Evolutionary conservation across 2,329 filamentous ascomycete species (phyloP).

Genomic region (Neopestalotiopsis rosae): DNA sequence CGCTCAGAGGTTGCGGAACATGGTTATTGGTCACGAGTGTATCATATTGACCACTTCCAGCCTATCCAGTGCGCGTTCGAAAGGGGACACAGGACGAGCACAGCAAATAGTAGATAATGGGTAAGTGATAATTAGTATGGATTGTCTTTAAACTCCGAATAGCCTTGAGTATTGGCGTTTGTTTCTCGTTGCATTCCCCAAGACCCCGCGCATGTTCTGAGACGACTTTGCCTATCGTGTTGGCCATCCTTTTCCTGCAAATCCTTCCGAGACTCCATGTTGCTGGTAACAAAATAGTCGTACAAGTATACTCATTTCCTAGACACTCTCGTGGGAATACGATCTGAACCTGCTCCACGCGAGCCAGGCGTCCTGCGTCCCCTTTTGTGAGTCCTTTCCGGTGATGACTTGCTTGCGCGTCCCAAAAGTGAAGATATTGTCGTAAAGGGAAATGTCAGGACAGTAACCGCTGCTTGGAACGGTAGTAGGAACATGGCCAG

Average conservation of each 20-base stretch:
- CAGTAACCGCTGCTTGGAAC: constrained; percentile 42
- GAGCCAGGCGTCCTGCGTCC: constrained; percentile 27
- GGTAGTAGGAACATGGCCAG: constrained; percentile 46
- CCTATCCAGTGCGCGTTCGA: too few relatives aligned
- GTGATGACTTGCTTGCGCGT: constrained; percentile 34
- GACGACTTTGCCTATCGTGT: too few relatives aligned
- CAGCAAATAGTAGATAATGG: too few relatives aligned
- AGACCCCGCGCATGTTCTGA: too few relatives aligned
- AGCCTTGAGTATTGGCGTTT: too few relatives aligned
- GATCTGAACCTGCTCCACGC: constrained; percentile 28
- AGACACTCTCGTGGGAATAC: constrained; percentile 31
- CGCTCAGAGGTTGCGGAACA: background rate
- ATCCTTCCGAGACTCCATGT: background rate
- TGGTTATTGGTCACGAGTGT: background rate
- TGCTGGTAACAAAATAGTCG: background rate
- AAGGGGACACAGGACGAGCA: too few relatives aligned
- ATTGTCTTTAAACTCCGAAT: too few relatives aligned
- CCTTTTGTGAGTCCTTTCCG: constrained; percentile 33
- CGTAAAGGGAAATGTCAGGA: constrained; percentile 50
- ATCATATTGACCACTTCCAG: background rate
- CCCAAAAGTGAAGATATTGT: constrained; percentile 41
- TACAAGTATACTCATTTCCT: constrained; percentile 24
- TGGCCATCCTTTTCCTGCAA: background rate
- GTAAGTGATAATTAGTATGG: too few relatives aligned
- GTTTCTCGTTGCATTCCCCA: too few relatives aligned